phyloP scores from a whole-genome alignment of 306 rosid species.

The Acacia crassicarpa region DNA sequence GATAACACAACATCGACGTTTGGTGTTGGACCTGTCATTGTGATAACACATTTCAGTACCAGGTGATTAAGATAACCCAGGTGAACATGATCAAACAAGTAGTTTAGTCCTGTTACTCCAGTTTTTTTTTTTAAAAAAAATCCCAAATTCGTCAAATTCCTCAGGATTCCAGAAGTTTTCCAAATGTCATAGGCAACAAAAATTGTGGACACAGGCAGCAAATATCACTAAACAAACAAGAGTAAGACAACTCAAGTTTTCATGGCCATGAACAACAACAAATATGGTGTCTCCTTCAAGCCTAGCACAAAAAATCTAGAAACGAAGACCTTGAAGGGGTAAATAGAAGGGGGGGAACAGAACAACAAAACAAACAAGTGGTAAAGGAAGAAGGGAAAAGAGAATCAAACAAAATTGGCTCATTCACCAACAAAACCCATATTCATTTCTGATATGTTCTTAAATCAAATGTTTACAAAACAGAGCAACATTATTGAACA shows the following conservation, averaged over 20 bases:
- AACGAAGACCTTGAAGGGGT: background rate
- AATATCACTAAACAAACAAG: constrained; percentile 7
- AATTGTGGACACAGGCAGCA: background rate
- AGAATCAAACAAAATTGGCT: constrained; percentile 1
- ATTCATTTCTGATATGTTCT: background rate
- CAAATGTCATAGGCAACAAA: constrained; percentile 21
- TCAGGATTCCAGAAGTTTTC: background rate
- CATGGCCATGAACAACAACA: background rate
- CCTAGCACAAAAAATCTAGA: background rate
- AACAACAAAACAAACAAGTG: background rate
- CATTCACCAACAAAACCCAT: background rate
- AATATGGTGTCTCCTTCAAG: background rate
- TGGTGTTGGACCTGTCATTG: constrained; percentile 84
- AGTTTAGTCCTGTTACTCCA: background rate
- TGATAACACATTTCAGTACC: constrained; percentile 29
- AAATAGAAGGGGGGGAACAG: background rate
- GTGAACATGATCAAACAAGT: background rate
- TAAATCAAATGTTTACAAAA: background rate
- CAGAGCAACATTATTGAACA: background rate
- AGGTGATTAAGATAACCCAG: background rate
- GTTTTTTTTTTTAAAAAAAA: no score
- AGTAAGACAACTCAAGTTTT: background rate
- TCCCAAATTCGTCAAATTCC: constrained; percentile 6
- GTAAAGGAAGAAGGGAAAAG: background rate
- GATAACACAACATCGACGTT: constrained; percentile 83